Evolutionary conservation across 2,329 filamentous ascomycete genomes (phyloP).

Genomic region (Pseudocercospora cruenta): DNA sequence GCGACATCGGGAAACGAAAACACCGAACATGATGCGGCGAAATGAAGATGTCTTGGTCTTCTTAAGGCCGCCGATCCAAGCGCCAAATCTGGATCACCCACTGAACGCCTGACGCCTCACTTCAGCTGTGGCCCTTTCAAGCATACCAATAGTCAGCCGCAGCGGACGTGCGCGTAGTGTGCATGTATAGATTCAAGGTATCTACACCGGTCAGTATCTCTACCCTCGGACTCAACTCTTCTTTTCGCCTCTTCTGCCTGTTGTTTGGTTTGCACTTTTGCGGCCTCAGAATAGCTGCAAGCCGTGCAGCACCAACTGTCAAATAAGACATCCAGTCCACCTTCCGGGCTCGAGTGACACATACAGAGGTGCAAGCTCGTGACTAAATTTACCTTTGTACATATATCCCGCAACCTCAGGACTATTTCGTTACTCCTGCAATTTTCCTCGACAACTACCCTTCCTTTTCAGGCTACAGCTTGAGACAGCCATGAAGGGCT

Average conservation of each 20-base stretch:
- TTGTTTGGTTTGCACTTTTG: neutral
- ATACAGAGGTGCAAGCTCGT: neutral
- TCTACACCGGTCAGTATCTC: neutral
- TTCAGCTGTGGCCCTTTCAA: neutral
- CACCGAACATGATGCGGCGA: neutral
- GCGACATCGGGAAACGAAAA: neutral
- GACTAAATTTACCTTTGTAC: neutral
- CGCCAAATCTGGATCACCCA: neutral
- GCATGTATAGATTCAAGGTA: neutral
- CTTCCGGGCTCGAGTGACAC: neutral
- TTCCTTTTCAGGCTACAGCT: neutral
- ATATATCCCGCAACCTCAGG: neutral
- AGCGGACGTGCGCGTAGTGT: neutral
- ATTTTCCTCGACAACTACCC: neutral
- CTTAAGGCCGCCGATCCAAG: neutral
- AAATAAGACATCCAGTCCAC: neutral
- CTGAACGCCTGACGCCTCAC: conserved; percentile 5
- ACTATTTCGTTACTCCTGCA: neutral
- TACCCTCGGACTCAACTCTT: neutral
- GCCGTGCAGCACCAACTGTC: neutral
- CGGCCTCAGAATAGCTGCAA: neutral
- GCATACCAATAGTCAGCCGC: conserved; percentile 1
- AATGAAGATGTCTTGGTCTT: neutral
- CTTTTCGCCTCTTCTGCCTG: neutral
- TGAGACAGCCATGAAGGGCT: conserved; percentile 21